Evolutionary conservation across 345 rosid genomes (phyloP).

Genomic region (Pseudoturritis turrita): DNA sequence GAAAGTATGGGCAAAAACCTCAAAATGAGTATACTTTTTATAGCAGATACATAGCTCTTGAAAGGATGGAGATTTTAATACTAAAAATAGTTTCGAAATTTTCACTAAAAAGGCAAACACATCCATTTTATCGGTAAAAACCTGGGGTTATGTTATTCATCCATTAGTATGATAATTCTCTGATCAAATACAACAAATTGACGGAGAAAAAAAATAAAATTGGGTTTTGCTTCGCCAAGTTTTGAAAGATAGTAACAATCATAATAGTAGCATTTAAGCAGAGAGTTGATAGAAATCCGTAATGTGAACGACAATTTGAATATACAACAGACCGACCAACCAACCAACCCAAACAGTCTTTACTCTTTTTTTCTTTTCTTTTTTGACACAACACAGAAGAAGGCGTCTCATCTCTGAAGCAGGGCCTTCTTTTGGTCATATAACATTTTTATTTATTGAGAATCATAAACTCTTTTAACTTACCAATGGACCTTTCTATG

Average conservation of each 20-base stretch:
- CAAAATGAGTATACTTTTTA: background rate
- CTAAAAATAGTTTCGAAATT: no score
- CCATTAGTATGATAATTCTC: no score
- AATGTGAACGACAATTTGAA: slow-evolving; percentile 1
- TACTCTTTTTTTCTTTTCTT: background rate
- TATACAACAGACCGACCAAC: slow-evolving; percentile 25
- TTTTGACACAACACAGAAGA: slow-evolving; percentile 14
- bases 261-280: background rate
- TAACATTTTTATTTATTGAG: background rate
- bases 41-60: background rate
- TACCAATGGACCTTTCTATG: slow-evolving; percentile 15
- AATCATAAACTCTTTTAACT: slow-evolving; percentile 4
- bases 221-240: background rate
- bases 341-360: slow-evolving; percentile 4
- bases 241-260: background rate
- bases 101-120: background rate
- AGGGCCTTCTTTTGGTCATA: slow-evolving; percentile 16
- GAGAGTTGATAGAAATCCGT: background rate
- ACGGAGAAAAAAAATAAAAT: no score
- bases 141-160: no score
- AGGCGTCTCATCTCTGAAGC: slow-evolving; percentile 15
- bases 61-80: background rate
- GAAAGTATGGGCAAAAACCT: no score
- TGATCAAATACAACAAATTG: no score
- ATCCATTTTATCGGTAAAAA: no score